These are phyloP conservation scores for Boletus sensibilis DNA, from an alignment of 768 basidiomycete genomes.

Conservation along the genomic window DNA sequence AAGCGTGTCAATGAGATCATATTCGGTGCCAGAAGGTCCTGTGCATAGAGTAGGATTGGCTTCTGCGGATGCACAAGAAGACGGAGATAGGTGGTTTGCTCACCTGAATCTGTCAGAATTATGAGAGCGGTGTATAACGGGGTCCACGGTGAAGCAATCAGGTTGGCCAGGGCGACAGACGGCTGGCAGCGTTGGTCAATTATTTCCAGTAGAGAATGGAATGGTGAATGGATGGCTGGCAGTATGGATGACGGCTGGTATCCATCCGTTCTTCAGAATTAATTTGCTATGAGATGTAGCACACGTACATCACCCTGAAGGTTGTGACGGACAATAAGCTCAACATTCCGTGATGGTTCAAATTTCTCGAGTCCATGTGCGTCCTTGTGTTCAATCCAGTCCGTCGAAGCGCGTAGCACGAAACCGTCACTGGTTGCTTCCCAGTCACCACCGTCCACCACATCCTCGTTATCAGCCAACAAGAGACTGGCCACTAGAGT, in stretches of 20 bases:
- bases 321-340: conserved; percentile 52
- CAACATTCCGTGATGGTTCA: conserved; percentile 63
- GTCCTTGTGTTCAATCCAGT: conserved; percentile 69
- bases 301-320: conserved; percentile 46
- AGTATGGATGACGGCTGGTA: conserved; percentile 36
- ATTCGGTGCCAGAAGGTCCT: conserved; percentile 38
- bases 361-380: conserved; percentile 63
- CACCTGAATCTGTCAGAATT: conserved; percentile 51
- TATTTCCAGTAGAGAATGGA: conserved; percentile 50
- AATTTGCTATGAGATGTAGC: neutral
- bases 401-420: conserved; percentile 59
- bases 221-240: conserved; percentile 53
- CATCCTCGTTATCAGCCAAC: conserved; percentile 63
- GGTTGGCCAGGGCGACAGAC: conserved; percentile 46
- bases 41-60: conserved; percentile 2
- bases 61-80: neutral
- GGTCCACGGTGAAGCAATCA: conserved; percentile 57
- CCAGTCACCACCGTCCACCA: conserved; percentile 62
- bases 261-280: conserved; percentile 8
- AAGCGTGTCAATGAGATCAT: conserved; percentile 48
- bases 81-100: conserved; percentile 12
- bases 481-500: conserved; percentile 46
- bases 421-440: conserved; percentile 47
- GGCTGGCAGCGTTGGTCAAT: conserved; percentile 54
- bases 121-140: conserved; percentile 63